Evolutionary conservation across 1,139 yeast genomes (phyloP).

Genomic region (Blastobotrys aristatus): DNA sequence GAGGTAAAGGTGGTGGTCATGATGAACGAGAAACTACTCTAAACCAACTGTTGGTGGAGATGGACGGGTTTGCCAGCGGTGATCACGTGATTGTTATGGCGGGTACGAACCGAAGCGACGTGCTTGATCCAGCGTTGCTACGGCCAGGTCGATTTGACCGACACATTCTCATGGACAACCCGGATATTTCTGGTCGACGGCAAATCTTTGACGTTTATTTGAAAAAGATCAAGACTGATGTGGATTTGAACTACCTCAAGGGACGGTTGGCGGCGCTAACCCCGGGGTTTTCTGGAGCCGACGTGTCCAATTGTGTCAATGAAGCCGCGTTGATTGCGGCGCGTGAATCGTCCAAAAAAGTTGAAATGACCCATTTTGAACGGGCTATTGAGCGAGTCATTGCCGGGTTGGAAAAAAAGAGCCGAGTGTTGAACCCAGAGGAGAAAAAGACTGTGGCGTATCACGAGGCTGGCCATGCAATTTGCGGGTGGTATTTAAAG

Average conservation of each 20-base stretch:
- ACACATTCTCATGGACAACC: conserved; percentile 85
- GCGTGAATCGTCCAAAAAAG: conserved; percentile 61
- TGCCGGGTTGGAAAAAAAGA: conserved; percentile 91
- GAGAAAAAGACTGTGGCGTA: conserved; percentile 90
- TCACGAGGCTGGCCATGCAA: conserved; percentile 98
- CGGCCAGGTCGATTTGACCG: conserved; percentile 98
- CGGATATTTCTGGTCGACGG: conserved; percentile 89
- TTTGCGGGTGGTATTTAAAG: conserved; percentile 91
- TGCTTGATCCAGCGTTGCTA: conserved; percentile 83
- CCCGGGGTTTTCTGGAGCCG: conserved; percentile 98
- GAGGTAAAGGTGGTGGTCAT: conserved; percentile 82
- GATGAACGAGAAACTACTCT: conserved; percentile 96
- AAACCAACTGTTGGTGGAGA: conserved; percentile 90
- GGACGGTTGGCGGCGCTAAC: conserved; percentile 92
- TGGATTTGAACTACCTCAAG: conserved; percentile 52
- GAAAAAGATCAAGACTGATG: conserved; percentile 54
- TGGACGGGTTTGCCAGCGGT: conserved; percentile 89
- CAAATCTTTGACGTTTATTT: conserved; percentile 86
- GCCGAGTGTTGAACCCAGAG: conserved; percentile 75
- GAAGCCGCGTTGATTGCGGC: conserved; percentile 98
- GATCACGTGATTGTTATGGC: conserved; percentile 96
- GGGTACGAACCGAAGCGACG: conserved; percentile 94
- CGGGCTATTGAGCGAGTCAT: conserved; percentile 95
- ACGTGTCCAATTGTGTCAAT: conserved; percentile 92
- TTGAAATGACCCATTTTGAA: conserved; percentile 77